phyloP scores from a whole-genome alignment of 2,329 filamentous ascomycete genomes.

The Macrophomina tecta region DNA sequence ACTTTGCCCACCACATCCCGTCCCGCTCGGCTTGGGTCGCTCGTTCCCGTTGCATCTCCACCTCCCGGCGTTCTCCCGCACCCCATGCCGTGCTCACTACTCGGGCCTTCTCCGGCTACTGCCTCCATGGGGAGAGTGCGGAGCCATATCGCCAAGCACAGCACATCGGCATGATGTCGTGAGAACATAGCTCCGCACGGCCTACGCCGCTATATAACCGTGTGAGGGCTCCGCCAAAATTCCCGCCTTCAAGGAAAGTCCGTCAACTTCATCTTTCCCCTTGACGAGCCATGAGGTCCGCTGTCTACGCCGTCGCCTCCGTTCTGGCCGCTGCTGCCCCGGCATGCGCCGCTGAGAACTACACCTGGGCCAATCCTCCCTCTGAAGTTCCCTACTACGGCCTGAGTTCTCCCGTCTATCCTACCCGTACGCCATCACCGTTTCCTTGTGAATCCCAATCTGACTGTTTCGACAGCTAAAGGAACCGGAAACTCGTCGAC shows the following conservation, averaged over 20 bases:
- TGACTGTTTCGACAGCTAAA: conserved; percentile 32
- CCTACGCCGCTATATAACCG: conserved; percentile 8
- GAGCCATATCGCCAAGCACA: conserved; percentile 4
- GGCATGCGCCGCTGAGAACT: conserved; percentile 24
- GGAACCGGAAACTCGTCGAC: conserved; percentile 32
- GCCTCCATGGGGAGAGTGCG: not conserved
- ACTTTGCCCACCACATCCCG: not conserved
- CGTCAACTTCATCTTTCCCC: conserved; percentile 9
- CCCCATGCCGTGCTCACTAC: not conserved
- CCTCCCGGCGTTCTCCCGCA: conserved; percentile 3
- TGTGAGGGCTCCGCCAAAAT: not conserved
- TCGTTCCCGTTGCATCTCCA: conserved; percentile 10
- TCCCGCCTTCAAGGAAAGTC: not conserved
- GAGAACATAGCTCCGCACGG: conserved; percentile 20
- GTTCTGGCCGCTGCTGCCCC: conserved; percentile 25
- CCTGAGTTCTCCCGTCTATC: conserved; percentile 39
- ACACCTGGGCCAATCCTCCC: conserved; percentile 25
- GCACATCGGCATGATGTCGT: conserved; percentile 8
- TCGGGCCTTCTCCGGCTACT: conserved; percentile 11
- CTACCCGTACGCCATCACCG: conserved; percentile 34
- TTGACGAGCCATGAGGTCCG: conserved; percentile 15
- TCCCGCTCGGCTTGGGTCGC: conserved; percentile 1
- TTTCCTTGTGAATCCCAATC: no score
- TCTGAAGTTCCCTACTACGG: conserved; percentile 40
- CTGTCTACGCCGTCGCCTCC: conserved; percentile 10